Conservation (phyloP, 805 yeast species). For the Candida suzukii region DNA sequence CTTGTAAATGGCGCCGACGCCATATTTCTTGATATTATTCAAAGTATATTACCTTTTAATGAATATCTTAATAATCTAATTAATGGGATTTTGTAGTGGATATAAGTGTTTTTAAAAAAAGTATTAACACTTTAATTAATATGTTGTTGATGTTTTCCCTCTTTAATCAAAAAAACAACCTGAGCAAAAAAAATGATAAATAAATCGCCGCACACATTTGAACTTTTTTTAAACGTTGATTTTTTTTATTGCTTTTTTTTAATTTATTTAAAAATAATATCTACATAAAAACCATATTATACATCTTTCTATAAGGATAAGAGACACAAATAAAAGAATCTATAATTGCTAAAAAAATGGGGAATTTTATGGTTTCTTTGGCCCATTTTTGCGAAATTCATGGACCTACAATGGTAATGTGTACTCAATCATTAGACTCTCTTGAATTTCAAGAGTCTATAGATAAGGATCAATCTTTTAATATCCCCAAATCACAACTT, state of each 20-base stretch:
- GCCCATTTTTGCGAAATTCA: slow-evolving; percentile 78
- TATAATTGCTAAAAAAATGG: not conserved
- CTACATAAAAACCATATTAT: no score
- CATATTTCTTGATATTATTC: slow-evolving; percentile 1
- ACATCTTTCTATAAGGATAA: no score
- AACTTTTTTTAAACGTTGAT: no score
- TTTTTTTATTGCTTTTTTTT: no score
- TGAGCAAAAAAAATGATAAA: no score
- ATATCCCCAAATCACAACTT: slow-evolving; percentile 27
- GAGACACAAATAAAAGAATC: no score
- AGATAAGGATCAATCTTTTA: slow-evolving; percentile 28
- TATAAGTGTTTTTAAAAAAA: no score
- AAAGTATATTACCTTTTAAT: not conserved
- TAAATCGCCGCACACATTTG: no score
- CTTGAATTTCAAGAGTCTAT: not conserved
- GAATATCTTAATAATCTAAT: not conserved
- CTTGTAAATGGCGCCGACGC: slow-evolving; percentile 6
- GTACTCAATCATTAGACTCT: slow-evolving; percentile 42
- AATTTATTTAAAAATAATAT: no score
- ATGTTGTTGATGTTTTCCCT: no score
- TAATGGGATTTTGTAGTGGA: not conserved
- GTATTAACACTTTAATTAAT: no score
- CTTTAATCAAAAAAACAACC: no score
- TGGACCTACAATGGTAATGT: slow-evolving; percentile 62
- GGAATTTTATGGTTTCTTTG: slow-evolving; percentile 38